Conservation (phyloP, 345 rosid genomes). For the Lagerstroemia speciosa region DNA sequence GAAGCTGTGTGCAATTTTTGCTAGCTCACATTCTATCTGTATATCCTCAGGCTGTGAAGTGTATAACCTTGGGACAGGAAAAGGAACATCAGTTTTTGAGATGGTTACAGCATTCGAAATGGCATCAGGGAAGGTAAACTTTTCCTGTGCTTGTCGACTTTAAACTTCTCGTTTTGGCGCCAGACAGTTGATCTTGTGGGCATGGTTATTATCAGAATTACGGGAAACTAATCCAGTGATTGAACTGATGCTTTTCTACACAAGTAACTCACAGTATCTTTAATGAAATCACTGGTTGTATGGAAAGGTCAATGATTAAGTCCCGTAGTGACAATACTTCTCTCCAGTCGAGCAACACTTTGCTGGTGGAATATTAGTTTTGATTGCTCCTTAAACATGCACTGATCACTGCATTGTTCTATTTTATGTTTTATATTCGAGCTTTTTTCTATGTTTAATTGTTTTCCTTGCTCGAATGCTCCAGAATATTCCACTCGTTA, state of each 20-base stretch:
- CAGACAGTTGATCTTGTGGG: neutral
- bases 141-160: neutral
- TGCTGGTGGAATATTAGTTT: neutral
- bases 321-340: neutral
- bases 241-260: too few species aligned
- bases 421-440: neutral
- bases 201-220: neutral
- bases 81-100: slow-evolving; percentile 93
- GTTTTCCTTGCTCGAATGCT: neutral
- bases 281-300: neutral
- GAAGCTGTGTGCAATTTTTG: neutral
- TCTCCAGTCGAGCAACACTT: neutral
- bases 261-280: too few species aligned
- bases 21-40: neutral
- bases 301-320: neutral
- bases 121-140: slow-evolving; percentile 77
- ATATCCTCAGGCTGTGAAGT: slow-evolving; percentile 60
- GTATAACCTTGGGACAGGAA: slow-evolving; percentile 91
- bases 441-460: neutral
- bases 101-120: slow-evolving; percentile 92
- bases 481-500: slow-evolving; percentile 73
- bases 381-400: neutral
- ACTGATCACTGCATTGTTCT: neutral
- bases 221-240: neutral
- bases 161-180: neutral